Conservation (phyloP, 2,329 filamentous ascomycete species). For the Talaromyces sp. region DNA sequence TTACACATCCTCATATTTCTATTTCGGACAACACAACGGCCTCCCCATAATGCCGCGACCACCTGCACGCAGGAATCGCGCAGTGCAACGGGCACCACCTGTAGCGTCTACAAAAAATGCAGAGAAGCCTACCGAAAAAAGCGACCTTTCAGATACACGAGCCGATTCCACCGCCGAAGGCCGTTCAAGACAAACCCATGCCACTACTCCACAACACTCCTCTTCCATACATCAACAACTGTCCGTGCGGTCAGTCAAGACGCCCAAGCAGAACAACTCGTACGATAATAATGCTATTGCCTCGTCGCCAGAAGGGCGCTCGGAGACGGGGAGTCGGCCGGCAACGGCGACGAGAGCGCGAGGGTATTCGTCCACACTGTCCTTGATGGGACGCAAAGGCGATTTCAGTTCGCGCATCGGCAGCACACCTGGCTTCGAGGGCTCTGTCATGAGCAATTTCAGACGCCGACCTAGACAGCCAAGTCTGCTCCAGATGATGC, state of each 20-base stretch:
- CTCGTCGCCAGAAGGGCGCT: slow-evolving; percentile 31
- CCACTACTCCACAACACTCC: slow-evolving; percentile 5
- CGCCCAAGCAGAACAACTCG: slow-evolving; percentile 23
- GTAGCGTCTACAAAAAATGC: neutral
- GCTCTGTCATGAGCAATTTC: slow-evolving; percentile 41
- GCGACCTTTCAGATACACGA: neutral
- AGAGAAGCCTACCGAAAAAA: slow-evolving; percentile 1
- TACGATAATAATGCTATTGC: slow-evolving; percentile 30
- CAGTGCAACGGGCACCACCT: slow-evolving; percentile 12
- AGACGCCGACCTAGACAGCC: slow-evolving; percentile 40
- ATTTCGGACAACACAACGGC: neutral
- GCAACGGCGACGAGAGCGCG: slow-evolving; percentile 31
- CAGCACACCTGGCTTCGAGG: slow-evolving; percentile 40
- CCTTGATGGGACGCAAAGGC: slow-evolving; percentile 33
- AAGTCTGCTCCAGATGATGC: slow-evolving; percentile 43
- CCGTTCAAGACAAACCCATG: neutral
- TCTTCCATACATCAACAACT: neutral
- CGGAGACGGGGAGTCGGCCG: slow-evolving; percentile 26
- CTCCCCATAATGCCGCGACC: slow-evolving; percentile 23
- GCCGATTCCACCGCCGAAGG: neutral
- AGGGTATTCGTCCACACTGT: slow-evolving; percentile 37
- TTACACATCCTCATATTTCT: neutral
- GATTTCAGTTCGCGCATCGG: slow-evolving; percentile 30
- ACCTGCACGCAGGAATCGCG: slow-evolving; percentile 23
- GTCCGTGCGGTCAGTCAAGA: slow-evolving; percentile 23